A percentile compares a stretch with the other conserved stretches of the same genome.
Evolutionary conservation across 2,329 filamentous ascomycete genomes (phyloP).

Genomic region (Arthrobotrys megalospora): DNA sequence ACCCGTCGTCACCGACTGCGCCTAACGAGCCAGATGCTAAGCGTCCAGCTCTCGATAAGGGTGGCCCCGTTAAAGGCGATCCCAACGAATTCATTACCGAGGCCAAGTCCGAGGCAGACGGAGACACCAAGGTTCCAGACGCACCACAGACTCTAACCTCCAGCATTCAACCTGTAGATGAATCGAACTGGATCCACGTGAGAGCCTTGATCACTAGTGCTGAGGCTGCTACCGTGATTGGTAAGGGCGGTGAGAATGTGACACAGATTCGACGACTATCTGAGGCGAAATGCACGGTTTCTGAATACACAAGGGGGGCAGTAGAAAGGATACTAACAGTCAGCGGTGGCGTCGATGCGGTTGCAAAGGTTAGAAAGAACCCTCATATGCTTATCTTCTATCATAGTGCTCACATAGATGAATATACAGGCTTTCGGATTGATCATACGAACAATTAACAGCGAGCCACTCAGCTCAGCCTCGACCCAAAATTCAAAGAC

Average conservation of each 20-base stretch:
- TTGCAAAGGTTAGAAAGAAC: constrained; percentile 83
- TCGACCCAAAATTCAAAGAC: constrained; percentile 97
- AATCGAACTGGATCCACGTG: constrained; percentile 96
- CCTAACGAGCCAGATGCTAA: constrained; percentile 97
- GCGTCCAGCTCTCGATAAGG: constrained; percentile 94
- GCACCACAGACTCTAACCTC: constrained; percentile 67
- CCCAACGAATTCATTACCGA: constrained; percentile 69
- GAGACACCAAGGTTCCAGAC: constrained; percentile 79
- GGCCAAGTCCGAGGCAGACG: constrained; percentile 73
- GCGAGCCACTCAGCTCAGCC: constrained; percentile 88
- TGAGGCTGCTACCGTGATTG: constrained; percentile 97
- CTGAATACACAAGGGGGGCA: constrained; percentile 96
- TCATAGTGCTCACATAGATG: neutral
- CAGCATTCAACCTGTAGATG: constrained; percentile 79
- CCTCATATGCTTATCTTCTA: neutral
- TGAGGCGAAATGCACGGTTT: constrained; percentile 97
- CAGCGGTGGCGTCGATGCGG: constrained; percentile 94
- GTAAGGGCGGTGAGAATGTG: constrained; percentile 98
- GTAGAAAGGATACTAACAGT: constrained; percentile 98
- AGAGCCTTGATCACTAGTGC: constrained; percentile 97
- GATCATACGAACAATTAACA: constrained; percentile 98
- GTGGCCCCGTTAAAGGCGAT: constrained; percentile 75
- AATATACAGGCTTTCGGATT: constrained; percentile 85
- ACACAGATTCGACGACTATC: constrained; percentile 96
- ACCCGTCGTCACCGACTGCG: constrained; percentile 92